These are phyloP conservation scores for Geotrichum reessii DNA, from an alignment of 1,139 yeast species.

Conservation along the genomic window DNA sequence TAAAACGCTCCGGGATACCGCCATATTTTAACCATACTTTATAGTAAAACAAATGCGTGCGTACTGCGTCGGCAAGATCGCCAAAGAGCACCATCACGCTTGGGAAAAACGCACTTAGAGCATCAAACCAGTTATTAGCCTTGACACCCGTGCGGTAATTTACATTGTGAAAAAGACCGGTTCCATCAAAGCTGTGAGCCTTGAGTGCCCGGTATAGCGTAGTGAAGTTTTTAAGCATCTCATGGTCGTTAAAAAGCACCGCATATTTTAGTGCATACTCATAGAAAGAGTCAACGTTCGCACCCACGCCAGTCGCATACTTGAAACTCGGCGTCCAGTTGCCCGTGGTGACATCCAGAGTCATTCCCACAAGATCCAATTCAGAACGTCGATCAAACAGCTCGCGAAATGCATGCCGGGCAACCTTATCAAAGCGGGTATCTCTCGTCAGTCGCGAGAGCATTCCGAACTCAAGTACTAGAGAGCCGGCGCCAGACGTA, in stretches of 20 bases:
- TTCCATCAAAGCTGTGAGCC: slow-evolving; percentile 44
- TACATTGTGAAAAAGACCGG: slow-evolving; percentile 57
- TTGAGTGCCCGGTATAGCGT: slow-evolving; percentile 53
- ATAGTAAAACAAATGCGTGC: slow-evolving; percentile 55
- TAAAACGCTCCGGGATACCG: slow-evolving; percentile 87
- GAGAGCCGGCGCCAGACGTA: slow-evolving; percentile 42
- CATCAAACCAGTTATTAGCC: slow-evolving; percentile 69
- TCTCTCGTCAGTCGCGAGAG: slow-evolving; percentile 71
- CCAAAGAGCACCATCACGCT: slow-evolving; percentile 81
- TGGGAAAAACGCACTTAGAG: slow-evolving; percentile 82
- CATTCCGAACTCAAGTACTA: slow-evolving; percentile 71
- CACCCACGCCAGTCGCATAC: slow-evolving; percentile 70
- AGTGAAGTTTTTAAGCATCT: slow-evolving; percentile 55
- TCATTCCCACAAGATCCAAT: slow-evolving; percentile 69
- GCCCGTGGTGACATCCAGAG: slow-evolving; percentile 56
- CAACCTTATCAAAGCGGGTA: slow-evolving; percentile 56
- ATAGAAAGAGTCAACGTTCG: slow-evolving; percentile 87
- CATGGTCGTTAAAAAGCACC: slow-evolving; percentile 62
- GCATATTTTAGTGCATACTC: slow-evolving; percentile 81
- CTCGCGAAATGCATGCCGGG: slow-evolving; percentile 50
- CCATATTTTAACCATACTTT: slow-evolving; percentile 78
- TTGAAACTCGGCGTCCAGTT: slow-evolving; percentile 46
- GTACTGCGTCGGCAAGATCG: slow-evolving; percentile 58
- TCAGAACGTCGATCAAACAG: slow-evolving; percentile 49
- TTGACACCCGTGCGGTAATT: slow-evolving; percentile 48